Conservation (phyloP, 768 basidiomycete species). For the Hygrophoropsis aurantiaca region DNA sequence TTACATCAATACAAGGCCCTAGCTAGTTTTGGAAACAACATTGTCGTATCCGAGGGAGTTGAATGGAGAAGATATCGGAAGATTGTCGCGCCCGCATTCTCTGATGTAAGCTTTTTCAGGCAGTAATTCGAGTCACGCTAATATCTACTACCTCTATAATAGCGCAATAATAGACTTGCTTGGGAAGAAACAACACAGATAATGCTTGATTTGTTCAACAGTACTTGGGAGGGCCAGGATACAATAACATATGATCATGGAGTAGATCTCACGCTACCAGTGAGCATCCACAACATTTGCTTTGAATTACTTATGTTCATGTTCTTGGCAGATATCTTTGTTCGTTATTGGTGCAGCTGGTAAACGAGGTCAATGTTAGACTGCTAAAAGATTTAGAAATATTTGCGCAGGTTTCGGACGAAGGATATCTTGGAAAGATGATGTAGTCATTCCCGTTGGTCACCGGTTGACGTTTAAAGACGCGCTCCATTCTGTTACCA, state of each 20-base stretch:
- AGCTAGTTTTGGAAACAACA: slow-evolving; percentile 56
- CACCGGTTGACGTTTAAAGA: slow-evolving; percentile 51
- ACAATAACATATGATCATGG: slow-evolving; percentile 44
- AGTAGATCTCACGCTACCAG: slow-evolving; percentile 54
- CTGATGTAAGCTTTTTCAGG: slow-evolving; percentile 22
- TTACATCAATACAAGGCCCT: slow-evolving; percentile 44
- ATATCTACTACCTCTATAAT: neutral
- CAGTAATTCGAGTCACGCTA: slow-evolving; percentile 14
- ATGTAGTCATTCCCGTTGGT: slow-evolving; percentile 37
- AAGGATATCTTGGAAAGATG: slow-evolving; percentile 48
- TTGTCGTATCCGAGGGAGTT: slow-evolving; percentile 63
- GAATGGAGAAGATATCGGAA: slow-evolving; percentile 67
- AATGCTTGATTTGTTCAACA: slow-evolving; percentile 42
- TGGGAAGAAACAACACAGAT: slow-evolving; percentile 48
- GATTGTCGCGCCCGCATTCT: slow-evolving; percentile 64
- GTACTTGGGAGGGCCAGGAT: slow-evolving; percentile 46
- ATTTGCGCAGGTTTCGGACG: slow-evolving; percentile 48
- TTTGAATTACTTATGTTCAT: slow-evolving; percentile 14
- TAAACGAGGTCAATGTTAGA: slow-evolving; percentile 10
- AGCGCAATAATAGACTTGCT: slow-evolving; percentile 35
- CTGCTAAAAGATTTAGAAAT: neutral
- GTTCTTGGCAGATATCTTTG: slow-evolving; percentile 47
- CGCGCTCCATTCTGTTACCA: slow-evolving; percentile 44
- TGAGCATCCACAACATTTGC: slow-evolving; percentile 21
- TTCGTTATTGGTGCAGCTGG: slow-evolving; percentile 57